A percentile compares a stretch with the other conserved stretches of the same genome.
These are phyloP conservation scores for Globisporangium apiculatum DNA, from an alignment of 352 stramenopile genomes.

Conservation along the genomic window DNA sequence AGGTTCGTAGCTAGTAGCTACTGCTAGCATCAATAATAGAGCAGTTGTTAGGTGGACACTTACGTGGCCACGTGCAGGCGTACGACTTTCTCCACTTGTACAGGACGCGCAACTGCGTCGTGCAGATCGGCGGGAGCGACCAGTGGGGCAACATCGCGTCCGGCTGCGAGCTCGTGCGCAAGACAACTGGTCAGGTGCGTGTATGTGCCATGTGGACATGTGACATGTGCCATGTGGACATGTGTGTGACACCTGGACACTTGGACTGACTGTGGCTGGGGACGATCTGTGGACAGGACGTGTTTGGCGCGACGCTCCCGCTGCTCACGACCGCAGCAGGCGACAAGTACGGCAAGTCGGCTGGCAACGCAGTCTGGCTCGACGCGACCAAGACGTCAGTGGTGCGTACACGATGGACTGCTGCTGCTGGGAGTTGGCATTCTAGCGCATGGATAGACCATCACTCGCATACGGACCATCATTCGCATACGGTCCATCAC, in stretches of 20 bases:
- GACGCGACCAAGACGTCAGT: conserved; percentile 92
- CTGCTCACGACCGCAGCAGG: conserved; percentile 96
- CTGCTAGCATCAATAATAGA: too few relatives aligned
- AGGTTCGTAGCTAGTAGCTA: conserved; percentile 24
- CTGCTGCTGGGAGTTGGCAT: too few relatives aligned
- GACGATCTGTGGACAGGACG: conserved; percentile 25
- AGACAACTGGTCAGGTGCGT: conserved; percentile 62
- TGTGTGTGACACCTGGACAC: neutral
- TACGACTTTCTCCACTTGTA: conserved; percentile 99
- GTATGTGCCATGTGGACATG: conserved; percentile 11
- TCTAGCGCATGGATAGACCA: too few relatives aligned
- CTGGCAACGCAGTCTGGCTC: conserved; percentile 97
- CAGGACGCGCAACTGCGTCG: conserved; percentile 82
- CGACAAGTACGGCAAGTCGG: conserved; percentile 99
- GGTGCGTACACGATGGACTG: conserved; percentile 58
- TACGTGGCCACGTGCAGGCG: conserved; percentile 29
- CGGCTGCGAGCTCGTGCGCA: conserved; percentile 94
- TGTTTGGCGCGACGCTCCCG: conserved; percentile 94
- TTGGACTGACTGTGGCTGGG: neutral
- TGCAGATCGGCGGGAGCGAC: conserved; percentile 98
- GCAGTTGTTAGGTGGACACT: neutral
- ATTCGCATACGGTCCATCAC: neutral
- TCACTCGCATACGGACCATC: neutral
- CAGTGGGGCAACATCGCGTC: conserved; percentile 99
- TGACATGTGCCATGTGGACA: too few relatives aligned